Evolutionary conservation across 345 rosid genomes (phyloP), one percentile per base, ranked within the genome.

Genomic region (Salix udensis): DNA sequence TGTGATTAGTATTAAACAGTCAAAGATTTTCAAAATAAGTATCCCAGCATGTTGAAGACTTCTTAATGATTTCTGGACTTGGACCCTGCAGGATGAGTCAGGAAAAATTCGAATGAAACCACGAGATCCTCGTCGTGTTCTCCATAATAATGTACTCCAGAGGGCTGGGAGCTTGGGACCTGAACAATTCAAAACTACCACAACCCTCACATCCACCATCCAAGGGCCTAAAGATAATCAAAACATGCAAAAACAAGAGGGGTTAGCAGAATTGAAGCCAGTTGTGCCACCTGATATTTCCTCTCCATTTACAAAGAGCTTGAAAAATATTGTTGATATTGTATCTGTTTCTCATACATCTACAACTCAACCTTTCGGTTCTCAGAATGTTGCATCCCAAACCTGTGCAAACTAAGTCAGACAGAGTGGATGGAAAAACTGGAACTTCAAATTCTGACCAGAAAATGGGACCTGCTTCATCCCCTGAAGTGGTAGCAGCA

Each of bases 81-180:
- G 68, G 65, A 52, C 18, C 64, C 55, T 72, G 73, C 87, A 93
- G 98, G 97, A 91, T 66, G 94, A 93, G 60, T 37, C 84, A 48
- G 90, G 85, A 76, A 91, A 88, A 84, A 85, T 91, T 69, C 89
- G 95, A 70, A 94, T 96, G 99, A 96, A 96, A 84, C 92, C 97
- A 67, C 95, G 99, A 72, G 99, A 96, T 77, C 99, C 99, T 79
- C 96, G 99, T 24, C 98, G 99, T 65, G 72, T 88, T 52, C 91
- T 91, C 40, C 98, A 91, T 77, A 89, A 86, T 46, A 85, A 82
- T 77, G 23, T 82, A 46, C 86, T 89, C 82, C 94, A 87, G 78
- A 90, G 85, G 82, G 73, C 81, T 50, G 89, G 86, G 66, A 85
- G 84, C 83, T 39, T 65, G 61, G 84, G 80, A 68, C 71, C 87